Conservation (phyloP, 1,284 basidiomycete species). For the Leccinum huronense region DNA sequence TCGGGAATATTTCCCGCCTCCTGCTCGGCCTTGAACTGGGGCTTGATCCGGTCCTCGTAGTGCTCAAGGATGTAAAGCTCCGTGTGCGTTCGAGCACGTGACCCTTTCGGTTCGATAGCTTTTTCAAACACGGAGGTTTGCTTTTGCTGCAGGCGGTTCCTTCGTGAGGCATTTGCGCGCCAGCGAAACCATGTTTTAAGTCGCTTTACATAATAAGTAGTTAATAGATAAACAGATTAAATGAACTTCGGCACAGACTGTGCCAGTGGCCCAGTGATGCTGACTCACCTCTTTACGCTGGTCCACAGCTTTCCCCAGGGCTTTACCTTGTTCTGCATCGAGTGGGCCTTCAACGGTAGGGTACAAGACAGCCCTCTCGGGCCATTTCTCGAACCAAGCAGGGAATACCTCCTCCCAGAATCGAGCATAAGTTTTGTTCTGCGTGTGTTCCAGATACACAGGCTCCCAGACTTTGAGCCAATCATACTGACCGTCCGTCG, state of each 20-base stretch:
- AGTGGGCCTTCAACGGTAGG: background rate
- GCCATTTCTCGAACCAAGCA: conserved; percentile 6
- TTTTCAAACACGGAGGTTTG: background rate
- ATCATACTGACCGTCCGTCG: background rate
- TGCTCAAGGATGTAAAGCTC: conserved; percentile 3
- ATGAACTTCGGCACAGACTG: no score
- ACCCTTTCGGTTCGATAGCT: background rate
- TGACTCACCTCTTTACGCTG: background rate
- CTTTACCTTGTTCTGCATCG: background rate
- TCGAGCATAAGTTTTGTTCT: background rate
- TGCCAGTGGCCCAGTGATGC: no score
- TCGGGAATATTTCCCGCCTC: background rate
- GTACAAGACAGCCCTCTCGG: background rate
- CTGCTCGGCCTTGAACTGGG: background rate
- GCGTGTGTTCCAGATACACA: background rate
- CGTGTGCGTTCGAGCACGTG: background rate
- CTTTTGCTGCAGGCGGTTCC: background rate
- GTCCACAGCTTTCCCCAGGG: background rate
- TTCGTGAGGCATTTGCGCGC: background rate
- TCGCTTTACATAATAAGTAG: no score
- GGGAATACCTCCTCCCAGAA: conserved; percentile 1
- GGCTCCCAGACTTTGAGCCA: background rate
- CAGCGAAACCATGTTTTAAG: conserved; percentile 7
- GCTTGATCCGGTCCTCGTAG: conserved; percentile 7
- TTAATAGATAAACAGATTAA: no score